phyloP scores from a whole-genome alignment of 2,329 filamentous ascomycete genomes.

The Sporothrix luriei region DNA sequence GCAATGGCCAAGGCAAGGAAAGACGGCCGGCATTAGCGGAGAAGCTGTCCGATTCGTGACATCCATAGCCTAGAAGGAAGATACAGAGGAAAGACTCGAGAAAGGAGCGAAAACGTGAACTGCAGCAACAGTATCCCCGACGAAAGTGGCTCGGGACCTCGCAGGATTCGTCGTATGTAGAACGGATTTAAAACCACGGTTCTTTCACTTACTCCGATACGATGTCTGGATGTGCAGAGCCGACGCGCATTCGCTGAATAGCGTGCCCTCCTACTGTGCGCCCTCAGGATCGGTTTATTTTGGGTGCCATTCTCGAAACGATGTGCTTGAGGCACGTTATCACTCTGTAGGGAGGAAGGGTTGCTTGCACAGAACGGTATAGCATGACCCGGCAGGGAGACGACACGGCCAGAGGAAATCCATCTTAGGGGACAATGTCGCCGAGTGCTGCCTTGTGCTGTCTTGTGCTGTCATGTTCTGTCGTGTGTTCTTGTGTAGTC shows the following conservation, averaged over 20 bases:
- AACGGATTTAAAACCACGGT: no score
- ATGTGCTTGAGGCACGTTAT: background rate
- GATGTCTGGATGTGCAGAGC: no score
- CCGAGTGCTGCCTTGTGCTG: no score
- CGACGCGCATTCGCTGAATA: background rate
- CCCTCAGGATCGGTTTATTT: conserved; percentile 18
- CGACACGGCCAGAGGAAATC: no score
- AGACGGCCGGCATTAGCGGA: background rate
- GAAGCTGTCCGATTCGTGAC: background rate
- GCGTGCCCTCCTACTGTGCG: background rate
- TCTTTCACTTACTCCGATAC: background rate
- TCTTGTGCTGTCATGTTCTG: no score
- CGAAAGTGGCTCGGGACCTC: conserved; percentile 6
- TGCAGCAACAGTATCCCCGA: no score
- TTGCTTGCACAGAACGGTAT: conserved; percentile 1
- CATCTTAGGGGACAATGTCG: no score
- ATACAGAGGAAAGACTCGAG: no score
- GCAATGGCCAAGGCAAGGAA: no score
- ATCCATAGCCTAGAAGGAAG: conserved; percentile 5
- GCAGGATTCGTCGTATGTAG: background rate
- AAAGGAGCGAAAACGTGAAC: background rate
- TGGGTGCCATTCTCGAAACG: background rate
- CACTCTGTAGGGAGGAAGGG: conserved; percentile 1
- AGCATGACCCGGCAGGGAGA: background rate
- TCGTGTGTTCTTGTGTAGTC: background rate